A percentile compares a stretch with the other conserved stretches of the same genome.
These are phyloP conservation scores for Dictyostelium citrinum DNA, from an alignment of 78 protist genomes.

Conservation along the genomic window DNA sequence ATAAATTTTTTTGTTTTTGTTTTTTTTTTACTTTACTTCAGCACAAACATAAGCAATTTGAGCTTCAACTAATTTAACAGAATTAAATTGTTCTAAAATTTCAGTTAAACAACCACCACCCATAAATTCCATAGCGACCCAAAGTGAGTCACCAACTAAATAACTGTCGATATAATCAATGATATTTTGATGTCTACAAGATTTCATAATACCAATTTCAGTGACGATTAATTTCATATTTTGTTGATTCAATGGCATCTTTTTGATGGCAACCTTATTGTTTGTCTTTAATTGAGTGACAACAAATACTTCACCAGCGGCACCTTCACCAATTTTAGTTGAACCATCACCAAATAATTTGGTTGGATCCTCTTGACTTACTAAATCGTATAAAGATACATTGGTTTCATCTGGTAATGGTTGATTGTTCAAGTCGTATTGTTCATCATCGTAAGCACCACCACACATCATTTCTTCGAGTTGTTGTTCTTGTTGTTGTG, in stretches of 20 bases:
- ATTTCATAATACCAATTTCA: conserved; percentile 88
- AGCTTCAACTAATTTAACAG: conserved; percentile 66
- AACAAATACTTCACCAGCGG: conserved; percentile 85
- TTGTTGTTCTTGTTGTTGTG: conserved; percentile 1
- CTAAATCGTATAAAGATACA: conserved; percentile 61
- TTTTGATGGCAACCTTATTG: conserved; percentile 87
- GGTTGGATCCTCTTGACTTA: conserved; percentile 82
- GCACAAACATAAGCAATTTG: conserved; percentile 86
- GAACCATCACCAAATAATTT: conserved; percentile 61
- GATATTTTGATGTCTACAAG: conserved; percentile 88
- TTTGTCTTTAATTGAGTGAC: conserved; percentile 57
- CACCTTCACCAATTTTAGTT: conserved; percentile 74
- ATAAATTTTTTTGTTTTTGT: no score
- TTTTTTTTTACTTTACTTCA: conserved; percentile 31
- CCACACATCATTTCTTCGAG: conserved; percentile 25
- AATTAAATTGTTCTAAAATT: conserved; percentile 77
- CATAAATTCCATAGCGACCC: conserved; percentile 95
- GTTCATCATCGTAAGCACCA: conserved; percentile 12
- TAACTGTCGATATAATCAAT: conserved; percentile 86
- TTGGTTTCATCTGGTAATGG: conserved; percentile 75
- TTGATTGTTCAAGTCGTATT: background rate
- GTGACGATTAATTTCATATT: conserved; percentile 86
- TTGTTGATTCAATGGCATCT: conserved; percentile 81
- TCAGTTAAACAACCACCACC: conserved; percentile 92
- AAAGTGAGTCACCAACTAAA: conserved; percentile 76